A percentile compares a stretch with the other conserved stretches of the same genome.
phyloP scores from a whole-genome alignment of 352 stramenopile genomes.

The Pythium coloratum region DNA sequence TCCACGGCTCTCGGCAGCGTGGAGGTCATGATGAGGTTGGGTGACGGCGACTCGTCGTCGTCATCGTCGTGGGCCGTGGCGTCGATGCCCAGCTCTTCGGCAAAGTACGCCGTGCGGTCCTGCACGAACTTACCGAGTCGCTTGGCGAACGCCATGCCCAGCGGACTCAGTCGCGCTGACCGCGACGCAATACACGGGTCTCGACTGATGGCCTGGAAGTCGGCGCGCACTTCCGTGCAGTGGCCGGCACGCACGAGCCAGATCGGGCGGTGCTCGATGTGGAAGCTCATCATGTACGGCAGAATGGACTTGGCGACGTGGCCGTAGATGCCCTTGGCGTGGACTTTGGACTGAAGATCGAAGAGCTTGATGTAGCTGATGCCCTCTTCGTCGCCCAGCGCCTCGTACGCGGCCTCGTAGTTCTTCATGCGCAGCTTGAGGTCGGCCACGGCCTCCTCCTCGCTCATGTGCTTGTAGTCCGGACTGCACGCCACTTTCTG shows the following conservation, averaged over 20 bases:
- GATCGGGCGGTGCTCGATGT: constrained; percentile 92
- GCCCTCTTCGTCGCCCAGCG: constrained; percentile 80
- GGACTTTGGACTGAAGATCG: constrained; percentile 85
- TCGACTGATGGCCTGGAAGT: constrained; percentile 69
- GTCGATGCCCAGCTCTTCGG: constrained; percentile 10
- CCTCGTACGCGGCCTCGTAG: constrained; percentile 88
- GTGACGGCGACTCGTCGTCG: constrained; percentile 33
- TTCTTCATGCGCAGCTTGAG: constrained; percentile 84
- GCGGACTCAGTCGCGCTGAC: constrained; percentile 82
- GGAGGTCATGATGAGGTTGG: constrained; percentile 75
- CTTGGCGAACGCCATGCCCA: constrained; percentile 92
- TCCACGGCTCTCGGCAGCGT: constrained; percentile 79
- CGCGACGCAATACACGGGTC: constrained; percentile 75
- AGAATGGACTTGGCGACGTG: constrained; percentile 91
- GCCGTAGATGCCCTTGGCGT: constrained; percentile 85
- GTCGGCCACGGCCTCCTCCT: constrained; percentile 73
- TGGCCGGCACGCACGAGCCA: constrained; percentile 92
- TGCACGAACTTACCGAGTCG: constrained; percentile 92
- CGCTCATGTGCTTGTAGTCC: constrained; percentile 78
- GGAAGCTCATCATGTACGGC: constrained; percentile 94
- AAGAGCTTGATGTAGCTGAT: constrained; percentile 92
- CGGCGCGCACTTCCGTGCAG: constrained; percentile 64
- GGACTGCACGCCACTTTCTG: constrained; percentile 77
- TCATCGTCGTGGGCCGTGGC: constrained; percentile 23
- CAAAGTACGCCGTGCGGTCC: constrained; percentile 50